phyloP scores from a whole-genome alignment of 2,329 filamentous ascomycete species.

The Xylariaceae sp. region DNA sequence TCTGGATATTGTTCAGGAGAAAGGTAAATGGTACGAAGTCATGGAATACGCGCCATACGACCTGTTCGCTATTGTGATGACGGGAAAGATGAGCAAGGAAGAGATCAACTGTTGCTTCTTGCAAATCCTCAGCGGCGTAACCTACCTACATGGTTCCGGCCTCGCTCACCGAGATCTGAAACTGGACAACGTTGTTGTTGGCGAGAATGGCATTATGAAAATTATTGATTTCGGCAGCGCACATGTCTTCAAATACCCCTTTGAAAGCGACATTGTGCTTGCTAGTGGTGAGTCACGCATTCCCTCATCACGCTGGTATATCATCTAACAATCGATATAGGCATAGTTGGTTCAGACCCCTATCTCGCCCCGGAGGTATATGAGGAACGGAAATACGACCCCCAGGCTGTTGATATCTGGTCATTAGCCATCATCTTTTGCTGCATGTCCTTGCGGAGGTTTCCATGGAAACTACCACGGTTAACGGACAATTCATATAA shows the following conservation, averaged over 20 bases:
- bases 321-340: conserved; percentile 32
- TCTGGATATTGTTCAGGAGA: conserved; percentile 91
- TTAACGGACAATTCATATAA: conserved; percentile 92
- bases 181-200: conserved; percentile 96
- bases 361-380: conserved; percentile 97
- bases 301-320: not conserved
- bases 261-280: conserved; percentile 80
- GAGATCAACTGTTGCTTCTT: conserved; percentile 88
- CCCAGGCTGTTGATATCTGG: conserved; percentile 93
- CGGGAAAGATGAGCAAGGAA: conserved; percentile 88
- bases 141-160: conserved; percentile 91
- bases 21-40: conserved; percentile 92
- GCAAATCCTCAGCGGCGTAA: conserved; percentile 90
- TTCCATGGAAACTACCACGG: conserved; percentile 94
- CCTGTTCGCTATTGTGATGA: conserved; percentile 98
- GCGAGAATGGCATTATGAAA: conserved; percentile 96
- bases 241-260: conserved; percentile 94
- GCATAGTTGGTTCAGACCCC: conserved; percentile 77
- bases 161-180: conserved; percentile 93
- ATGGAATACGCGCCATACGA: conserved; percentile 98
- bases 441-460: conserved; percentile 92
- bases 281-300: conserved; percentile 62
- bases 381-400: conserved; percentile 87
- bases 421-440: conserved; percentile 98
- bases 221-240: conserved; percentile 98